Evolutionary conservation across 78 protist species (phyloP).

Genomic region (Monosiga brevicollis): DNA sequence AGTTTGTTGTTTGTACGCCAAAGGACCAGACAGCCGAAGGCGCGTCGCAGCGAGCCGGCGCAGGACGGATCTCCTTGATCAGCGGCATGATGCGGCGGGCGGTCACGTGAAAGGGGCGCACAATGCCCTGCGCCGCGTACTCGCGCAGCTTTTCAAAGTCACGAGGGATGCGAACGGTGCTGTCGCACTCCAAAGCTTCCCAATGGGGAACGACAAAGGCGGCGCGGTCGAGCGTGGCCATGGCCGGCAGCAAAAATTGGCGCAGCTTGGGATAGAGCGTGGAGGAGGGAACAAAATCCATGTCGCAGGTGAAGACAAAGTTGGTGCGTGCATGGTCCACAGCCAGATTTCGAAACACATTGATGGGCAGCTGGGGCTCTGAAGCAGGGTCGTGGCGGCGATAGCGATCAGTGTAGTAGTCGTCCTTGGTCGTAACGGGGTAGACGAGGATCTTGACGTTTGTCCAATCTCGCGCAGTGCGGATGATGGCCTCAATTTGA

Average conservation of each 20-base stretch:
- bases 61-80: background rate
- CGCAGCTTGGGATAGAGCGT: background rate
- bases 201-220: background rate
- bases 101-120: background rate
- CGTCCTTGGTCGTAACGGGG: background rate
- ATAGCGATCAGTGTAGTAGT: background rate
- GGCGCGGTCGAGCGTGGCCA: background rate
- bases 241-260: background rate
- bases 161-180: background rate
- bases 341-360: background rate
- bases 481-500: background rate
- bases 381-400: background rate
- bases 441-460: background rate
- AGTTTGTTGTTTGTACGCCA: background rate
- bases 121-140: background rate
- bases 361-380: background rate
- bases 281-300: background rate
- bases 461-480: background rate
- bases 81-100: background rate
- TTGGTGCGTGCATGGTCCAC: background rate
- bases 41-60: background rate
- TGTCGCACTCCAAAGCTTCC: background rate
- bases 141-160: background rate
- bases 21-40: background rate
- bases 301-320: background rate